Evolutionary conservation across 768 basidiomycete species (phyloP).

Genomic region (Russula sp.): DNA sequence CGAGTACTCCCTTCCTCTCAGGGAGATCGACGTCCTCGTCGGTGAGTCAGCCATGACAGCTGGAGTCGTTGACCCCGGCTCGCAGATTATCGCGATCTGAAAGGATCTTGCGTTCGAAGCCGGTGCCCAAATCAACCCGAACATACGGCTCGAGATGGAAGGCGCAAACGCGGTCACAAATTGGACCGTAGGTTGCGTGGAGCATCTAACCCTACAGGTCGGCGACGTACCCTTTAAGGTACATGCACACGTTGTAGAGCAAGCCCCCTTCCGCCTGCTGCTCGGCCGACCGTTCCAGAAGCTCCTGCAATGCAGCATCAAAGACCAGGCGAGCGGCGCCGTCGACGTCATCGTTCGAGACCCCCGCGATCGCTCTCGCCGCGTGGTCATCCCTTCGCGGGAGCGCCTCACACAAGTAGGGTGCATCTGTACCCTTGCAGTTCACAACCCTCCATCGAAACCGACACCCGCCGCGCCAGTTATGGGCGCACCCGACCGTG

Average conservation of each 20-base stretch:
- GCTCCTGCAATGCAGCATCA: no score
- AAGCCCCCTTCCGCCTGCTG: not conserved
- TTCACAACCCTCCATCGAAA: no score
- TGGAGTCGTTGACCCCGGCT: not conserved
- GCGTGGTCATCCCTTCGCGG: not conserved
- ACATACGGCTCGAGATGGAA: not conserved
- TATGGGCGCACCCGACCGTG: no score
- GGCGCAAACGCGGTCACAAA: not conserved
- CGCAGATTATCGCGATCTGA: not conserved
- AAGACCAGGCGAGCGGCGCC: not conserved
- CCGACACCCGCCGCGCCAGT: no score
- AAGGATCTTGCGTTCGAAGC: not conserved
- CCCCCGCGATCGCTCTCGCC: not conserved
- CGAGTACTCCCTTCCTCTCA: no score
- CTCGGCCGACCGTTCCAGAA: not conserved
- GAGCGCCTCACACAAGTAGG: no score
- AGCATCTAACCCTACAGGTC: not conserved
- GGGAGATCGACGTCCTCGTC: no score
- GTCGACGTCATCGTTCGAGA: not conserved
- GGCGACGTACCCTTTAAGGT: not conserved
- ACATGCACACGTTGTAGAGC: not conserved
- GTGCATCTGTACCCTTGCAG: no score
- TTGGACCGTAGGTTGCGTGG: not conserved
- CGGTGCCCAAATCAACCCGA: not conserved
- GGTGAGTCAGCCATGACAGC: no score